These are phyloP conservation scores for Xerocomus amazonicus DNA, from an alignment of 1,284 basidiomycete species.

Conservation along the genomic window DNA sequence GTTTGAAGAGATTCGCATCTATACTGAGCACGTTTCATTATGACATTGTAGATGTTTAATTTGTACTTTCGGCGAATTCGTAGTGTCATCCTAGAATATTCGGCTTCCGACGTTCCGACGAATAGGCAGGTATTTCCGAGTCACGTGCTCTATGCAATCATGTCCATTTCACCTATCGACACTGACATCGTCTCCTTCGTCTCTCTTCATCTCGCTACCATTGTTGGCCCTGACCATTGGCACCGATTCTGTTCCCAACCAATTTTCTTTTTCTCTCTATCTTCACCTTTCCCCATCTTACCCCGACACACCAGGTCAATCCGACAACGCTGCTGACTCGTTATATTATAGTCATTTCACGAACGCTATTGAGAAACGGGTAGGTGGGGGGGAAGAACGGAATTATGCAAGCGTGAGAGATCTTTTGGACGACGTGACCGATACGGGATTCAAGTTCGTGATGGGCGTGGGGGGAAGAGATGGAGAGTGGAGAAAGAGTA, in stretches of 20 bases:
- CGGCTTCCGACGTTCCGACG: too few relatives aligned
- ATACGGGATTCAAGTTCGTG: slow-evolving; percentile 32
- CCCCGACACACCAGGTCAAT: slow-evolving; percentile 36
- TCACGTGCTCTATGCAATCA: too few relatives aligned
- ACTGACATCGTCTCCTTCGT: slow-evolving; percentile 43
- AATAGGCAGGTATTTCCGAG: too few relatives aligned
- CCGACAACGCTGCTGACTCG: slow-evolving; percentile 46
- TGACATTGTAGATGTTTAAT: background rate
- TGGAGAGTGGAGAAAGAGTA: background rate
- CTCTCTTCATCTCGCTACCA: slow-evolving; percentile 37
- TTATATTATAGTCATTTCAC: slow-evolving; percentile 50
- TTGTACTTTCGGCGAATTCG: too few relatives aligned
- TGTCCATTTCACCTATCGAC: background rate
- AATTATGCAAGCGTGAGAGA: slow-evolving; percentile 26
- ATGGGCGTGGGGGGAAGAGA: background rate
- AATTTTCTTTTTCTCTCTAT: slow-evolving; percentile 36
- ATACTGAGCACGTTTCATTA: slow-evolving; percentile 5
- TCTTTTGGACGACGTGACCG: slow-evolving; percentile 35
- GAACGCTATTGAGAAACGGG: slow-evolving; percentile 36
- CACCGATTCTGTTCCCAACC: slow-evolving; percentile 40
- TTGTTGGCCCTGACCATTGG: slow-evolving; percentile 50
- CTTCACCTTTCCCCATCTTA: slow-evolving; percentile 39
- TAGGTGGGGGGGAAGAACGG: slow-evolving; percentile 14
- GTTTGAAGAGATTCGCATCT: slow-evolving; percentile 6
- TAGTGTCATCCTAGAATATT: too few relatives aligned